Evolutionary conservation across 805 yeast species (phyloP), one percentile per base, ranked within the genome.

Genomic region (Debaryomyces tyrocola): DNA sequence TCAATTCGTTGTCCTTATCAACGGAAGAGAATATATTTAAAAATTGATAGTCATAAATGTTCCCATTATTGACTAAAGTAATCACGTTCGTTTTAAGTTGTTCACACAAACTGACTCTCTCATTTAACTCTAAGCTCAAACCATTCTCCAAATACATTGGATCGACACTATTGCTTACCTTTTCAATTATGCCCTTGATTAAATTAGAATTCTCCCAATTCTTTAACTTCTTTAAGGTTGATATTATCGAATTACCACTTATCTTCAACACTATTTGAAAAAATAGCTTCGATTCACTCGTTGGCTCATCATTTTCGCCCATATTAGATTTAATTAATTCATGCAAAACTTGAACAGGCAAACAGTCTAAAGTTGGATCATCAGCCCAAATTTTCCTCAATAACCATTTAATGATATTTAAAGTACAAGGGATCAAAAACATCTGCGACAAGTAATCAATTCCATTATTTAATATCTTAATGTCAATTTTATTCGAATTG

Each of bases 401-500:
- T 24, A 63, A 40, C 74, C 75, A 72, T 41, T 56, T 62, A 15
- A 70, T 57, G 20, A 70, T 63, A 31, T 66, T 64, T 20, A 64
- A 39, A 67, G 66, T 79, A 76, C 85, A 53, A 55, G 79, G 62
- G 1, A 87, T 71, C 52, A 92, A 70, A 51, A 88, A 87, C 2
- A 89, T 86, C 57, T 91, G 96, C 38, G 87, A 72, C 54, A 92
- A 86, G 57, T 91, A 90, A 57, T 91, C 97, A 31, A 92, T 70
- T 0, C 97, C 97, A 46, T 87, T 87, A 40, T 75, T 76, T 35
- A 90, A 70, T 4, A 82, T 77, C 4, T 83, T 84, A 8, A 76
- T 61, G 52, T 82, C 85, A 3, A 88, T 72, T 11, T 80, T 65
- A 1, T 79, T 80, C 20, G 75, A 64, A 18, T 77, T 75, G 41